Percentiles rank a stretch among this genome's conserved stretches.
Conservation (phyloP, 148 eudicot genomes). For the Tetragonia tetragonoides region DNA sequence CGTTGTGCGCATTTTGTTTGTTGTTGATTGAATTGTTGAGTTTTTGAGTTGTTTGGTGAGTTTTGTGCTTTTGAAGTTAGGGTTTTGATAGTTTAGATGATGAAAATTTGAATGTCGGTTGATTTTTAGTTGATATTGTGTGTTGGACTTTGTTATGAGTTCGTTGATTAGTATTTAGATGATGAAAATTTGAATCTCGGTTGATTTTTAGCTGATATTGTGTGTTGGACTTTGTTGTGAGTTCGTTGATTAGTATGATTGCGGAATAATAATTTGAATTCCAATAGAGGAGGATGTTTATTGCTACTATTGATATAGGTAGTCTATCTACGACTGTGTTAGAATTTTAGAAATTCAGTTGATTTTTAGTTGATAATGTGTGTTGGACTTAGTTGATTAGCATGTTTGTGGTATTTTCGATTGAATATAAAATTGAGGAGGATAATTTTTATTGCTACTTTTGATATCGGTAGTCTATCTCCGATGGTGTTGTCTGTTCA, state of each 20-base stretch:
- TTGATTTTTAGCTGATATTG: not conserved
- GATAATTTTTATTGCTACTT: not conserved
- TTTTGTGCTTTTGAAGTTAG: conserved; percentile 4
- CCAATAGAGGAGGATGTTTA: too few species aligned
- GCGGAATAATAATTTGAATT: too few species aligned
- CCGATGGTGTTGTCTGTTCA: not conserved
- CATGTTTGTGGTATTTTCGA: not conserved
- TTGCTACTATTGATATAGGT: too few species aligned
- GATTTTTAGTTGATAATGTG: not conserved
- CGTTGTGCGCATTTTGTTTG: not conserved
- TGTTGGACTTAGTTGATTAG: not conserved
- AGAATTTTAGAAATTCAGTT: too few species aligned
- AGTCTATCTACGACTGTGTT: too few species aligned
- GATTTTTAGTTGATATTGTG: not conserved
- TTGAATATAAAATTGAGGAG: not conserved
- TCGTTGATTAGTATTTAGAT: not conserved
- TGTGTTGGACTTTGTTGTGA: not conserved
- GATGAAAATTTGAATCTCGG: too few species aligned
- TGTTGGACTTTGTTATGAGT: not conserved
- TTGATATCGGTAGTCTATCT: not conserved
- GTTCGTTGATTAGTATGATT: not conserved
- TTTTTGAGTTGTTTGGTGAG: not conserved
- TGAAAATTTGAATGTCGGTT: not conserved
- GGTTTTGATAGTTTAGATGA: not conserved
- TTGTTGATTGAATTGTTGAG: conserved; percentile 4